Base-by-base conservation (phyloP, 73 alveolate genomes). In the Diophrys sp. region DNA sequence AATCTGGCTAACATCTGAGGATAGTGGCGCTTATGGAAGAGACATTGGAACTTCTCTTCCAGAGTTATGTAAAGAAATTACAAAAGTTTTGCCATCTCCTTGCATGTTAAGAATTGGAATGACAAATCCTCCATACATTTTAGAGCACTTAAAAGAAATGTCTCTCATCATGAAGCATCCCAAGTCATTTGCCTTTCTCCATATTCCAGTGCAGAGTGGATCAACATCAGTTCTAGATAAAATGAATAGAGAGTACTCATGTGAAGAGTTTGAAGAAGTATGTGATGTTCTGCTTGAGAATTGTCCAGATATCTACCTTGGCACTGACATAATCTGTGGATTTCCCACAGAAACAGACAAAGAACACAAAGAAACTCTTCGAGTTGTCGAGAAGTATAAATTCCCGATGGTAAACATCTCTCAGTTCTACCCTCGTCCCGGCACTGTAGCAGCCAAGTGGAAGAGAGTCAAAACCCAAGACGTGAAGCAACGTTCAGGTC, bases 71-170 rank as follows among this genome's bases (percentile, higher is more conserved):
- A 75, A 75, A 8, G 91, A 82, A 57, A 69, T 96, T 5, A 82
- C 94, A 11, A 88, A 90, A 31, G 88, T 83, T 33, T 86, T 90
- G 56, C 96, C 98, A 57, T 80, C 80, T 31, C 94, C 88, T 75
- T 95, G 90, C 34, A 96, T 96, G 99, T 82, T 96, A 24, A 75
- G 99, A 75, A 91, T 95, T 29, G 99, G 99, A 2, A 96, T 96
- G 99, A 95, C 98, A 23, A 96, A 96, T 82, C 99, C 99, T 0
- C 99, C 99, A 14, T 94, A 92, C 92, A 94, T 96, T 71, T 77
- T 94, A 83, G 97, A 96, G 88, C 97, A 96, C 80, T 90, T 94
- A 57, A 90, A 96, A 33, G 91, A 90, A 14, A 94, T 96, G 91
- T 81, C 95, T 33, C 94, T 90, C 74, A 88, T 96, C 28, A 78